Percentiles rank a stretch among this genome's conserved stretches.
Conservation (phyloP, 345 rosid species). For the Microcos paniculata region DNA sequence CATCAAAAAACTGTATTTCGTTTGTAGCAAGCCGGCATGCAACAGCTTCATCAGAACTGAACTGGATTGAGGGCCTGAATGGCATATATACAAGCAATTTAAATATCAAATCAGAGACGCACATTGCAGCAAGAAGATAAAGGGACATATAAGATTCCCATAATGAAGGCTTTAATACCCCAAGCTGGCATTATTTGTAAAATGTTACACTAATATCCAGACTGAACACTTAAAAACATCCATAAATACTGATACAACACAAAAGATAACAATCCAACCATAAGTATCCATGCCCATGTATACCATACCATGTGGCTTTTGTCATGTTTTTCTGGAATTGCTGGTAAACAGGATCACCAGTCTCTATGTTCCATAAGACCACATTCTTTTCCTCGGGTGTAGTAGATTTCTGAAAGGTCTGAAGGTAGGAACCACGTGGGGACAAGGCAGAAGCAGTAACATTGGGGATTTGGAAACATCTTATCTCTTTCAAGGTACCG, state of each 20-base stretch:
- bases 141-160: neutral
- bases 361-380: constrained; percentile 57
- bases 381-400: constrained; percentile 84
- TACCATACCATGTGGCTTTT: constrained; percentile 66
- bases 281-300: neutral
- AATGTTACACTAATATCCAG: neutral
- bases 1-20: constrained; percentile 88
- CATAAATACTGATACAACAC: neutral
- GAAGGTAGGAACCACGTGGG: constrained; percentile 77
- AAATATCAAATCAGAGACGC: neutral
- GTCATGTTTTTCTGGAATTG: constrained; percentile 78
- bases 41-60: constrained; percentile 77
- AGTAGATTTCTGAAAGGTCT: constrained; percentile 79
- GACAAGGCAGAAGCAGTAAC: constrained; percentile 65
- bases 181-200: neutral
- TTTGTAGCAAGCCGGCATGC: constrained; percentile 86
- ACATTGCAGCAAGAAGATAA: neutral
- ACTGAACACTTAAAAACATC: neutral
- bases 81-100: constrained; percentile 19
- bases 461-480: constrained; percentile 56
- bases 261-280: neutral
- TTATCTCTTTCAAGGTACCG: constrained; percentile 49
- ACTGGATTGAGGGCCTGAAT: constrained; percentile 76
- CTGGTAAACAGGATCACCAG: constrained; percentile 67
- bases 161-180: neutral